Evolutionary conservation across 108 stramenopile genomes (phyloP), one percentile per base, ranked within the genome.

Genomic region (Nitzschia sp.): DNA sequence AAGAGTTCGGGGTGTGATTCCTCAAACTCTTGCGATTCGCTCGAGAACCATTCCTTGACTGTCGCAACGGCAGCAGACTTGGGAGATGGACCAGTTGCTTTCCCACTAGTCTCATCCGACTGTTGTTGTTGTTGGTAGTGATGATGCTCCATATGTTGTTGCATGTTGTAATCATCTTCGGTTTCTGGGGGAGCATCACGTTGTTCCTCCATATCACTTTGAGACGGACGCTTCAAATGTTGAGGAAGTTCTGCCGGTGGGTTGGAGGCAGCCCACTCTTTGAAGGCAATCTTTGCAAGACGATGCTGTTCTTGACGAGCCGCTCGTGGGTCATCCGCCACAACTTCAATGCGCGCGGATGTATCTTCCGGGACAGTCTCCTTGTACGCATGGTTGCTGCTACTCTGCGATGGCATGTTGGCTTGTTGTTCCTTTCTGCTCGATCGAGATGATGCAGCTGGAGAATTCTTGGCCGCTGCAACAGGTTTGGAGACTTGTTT

Each of bases 31-130:
- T 59, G 29, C 40, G 58, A 21, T 39, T 41, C 40, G 34, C 29
- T 15, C 5, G 39, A n/a, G 21, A 63, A 63, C 62, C 62, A 63
- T 63, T 63, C 62, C 44, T 63, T 63, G 42, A 63, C 62, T 12
- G 62, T 48, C 22, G 62, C 62, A 2, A 63, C 62, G 22, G 62
- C 62, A 21, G 42, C 62, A 11, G 62, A 44, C 20, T 25, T 44
- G n/a, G 62, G 62, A 63, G 62, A 63, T 0, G 62, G 62, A 44
- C 12, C 62, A 10, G 14, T 21, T 20, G 6, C 5, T 34, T 17
- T 40, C 12, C 1, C 20, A 2, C 5, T 2, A 2, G 58, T 59
- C 20, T 11, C 12, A 40, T 3, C 11, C 3, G 15, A 12, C 21
- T 54, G 53, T 22, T 21, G 53, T 24, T 54, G 53, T 24, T 54